phyloP scores from a whole-genome alignment of 78 protist species.

The Chrysochromulina tobinii region DNA sequence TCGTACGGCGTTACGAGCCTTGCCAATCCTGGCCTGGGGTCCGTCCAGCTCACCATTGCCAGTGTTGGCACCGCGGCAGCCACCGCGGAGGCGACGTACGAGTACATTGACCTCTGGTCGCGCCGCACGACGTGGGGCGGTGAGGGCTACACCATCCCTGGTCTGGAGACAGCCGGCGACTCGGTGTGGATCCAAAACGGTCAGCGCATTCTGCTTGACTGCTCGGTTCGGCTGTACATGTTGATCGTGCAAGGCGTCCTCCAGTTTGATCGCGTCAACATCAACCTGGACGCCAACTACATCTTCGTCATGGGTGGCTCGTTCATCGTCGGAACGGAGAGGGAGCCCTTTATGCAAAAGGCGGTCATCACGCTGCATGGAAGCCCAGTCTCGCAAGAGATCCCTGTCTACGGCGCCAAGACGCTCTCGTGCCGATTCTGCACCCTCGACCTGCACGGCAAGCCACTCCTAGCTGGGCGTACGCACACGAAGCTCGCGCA shows the following conservation, averaged over 20 bases:
- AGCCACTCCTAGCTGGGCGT: background rate
- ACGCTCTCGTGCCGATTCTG: background rate
- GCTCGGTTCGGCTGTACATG: background rate
- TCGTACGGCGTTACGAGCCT: background rate
- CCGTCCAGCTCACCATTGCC: background rate
- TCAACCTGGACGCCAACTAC: background rate
- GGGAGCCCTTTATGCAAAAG: background rate
- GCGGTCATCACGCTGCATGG: conserved; percentile 12
- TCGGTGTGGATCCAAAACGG: conserved; percentile 13
- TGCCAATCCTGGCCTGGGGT: background rate
- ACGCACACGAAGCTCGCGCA: background rate
- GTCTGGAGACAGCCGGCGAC: conserved; percentile 21
- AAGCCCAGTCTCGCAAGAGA: background rate
- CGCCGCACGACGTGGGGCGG: conserved; percentile 20
- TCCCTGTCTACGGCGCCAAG: background rate
- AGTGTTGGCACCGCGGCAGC: background rate
- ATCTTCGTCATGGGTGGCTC: background rate
- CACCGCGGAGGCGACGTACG: background rate
- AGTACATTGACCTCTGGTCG: conserved; percentile 36
- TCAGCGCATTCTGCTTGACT: background rate
- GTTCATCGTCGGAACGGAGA: background rate
- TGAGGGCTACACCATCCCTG: too few relatives aligned
- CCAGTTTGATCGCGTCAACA: background rate
- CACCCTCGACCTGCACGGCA: background rate
- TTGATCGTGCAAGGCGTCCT: background rate